Conservation (phyloP, 192 early-diverging fungal species). For the Coemansia sp. region DNA sequence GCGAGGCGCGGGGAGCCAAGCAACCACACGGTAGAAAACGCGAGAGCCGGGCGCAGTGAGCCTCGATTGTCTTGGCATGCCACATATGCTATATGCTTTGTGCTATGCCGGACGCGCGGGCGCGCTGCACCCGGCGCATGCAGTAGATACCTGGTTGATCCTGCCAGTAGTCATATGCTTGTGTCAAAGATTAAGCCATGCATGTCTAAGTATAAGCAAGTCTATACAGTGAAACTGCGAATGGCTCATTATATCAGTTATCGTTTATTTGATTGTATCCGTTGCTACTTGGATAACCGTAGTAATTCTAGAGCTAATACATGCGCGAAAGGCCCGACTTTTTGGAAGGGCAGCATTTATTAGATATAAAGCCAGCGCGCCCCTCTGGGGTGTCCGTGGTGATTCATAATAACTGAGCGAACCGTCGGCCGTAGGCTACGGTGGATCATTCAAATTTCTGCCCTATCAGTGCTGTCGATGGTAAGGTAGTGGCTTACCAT, state of each 20-base stretch:
- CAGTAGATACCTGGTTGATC: slow-evolving; percentile 68
- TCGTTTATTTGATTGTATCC: slow-evolving; percentile 77
- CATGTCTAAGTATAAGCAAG: slow-evolving; percentile 69
- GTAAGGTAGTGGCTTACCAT: slow-evolving; percentile 78
- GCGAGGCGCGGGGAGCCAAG: too few relatives aligned
- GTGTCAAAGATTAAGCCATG: slow-evolving; percentile 78
- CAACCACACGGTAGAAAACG: not conserved
- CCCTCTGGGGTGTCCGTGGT: slow-evolving; percentile 45
- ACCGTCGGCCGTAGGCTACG: slow-evolving; percentile 68
- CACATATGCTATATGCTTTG: not conserved
- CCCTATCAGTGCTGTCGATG: slow-evolving; percentile 79
- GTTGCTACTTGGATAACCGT: slow-evolving; percentile 77
- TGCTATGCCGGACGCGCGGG: not conserved
- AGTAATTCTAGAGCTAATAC: slow-evolving; percentile 80
- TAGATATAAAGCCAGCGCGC: slow-evolving; percentile 64
- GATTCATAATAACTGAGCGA: slow-evolving; percentile 76
- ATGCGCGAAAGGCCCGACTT: slow-evolving; percentile 65
- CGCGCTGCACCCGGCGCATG: not conserved
- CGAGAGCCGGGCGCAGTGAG: too few relatives aligned
- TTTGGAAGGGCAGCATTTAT: slow-evolving; percentile 71
- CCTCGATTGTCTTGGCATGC: too few relatives aligned
- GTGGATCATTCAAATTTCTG: slow-evolving; percentile 84
- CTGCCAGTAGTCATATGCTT: slow-evolving; percentile 78
- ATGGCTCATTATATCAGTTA: slow-evolving; percentile 87
- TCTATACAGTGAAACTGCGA: slow-evolving; percentile 72